These are phyloP conservation scores for Cicer cuneatum DNA, from an alignment of 306 rosid genomes.

Conservation along the genomic window DNA sequence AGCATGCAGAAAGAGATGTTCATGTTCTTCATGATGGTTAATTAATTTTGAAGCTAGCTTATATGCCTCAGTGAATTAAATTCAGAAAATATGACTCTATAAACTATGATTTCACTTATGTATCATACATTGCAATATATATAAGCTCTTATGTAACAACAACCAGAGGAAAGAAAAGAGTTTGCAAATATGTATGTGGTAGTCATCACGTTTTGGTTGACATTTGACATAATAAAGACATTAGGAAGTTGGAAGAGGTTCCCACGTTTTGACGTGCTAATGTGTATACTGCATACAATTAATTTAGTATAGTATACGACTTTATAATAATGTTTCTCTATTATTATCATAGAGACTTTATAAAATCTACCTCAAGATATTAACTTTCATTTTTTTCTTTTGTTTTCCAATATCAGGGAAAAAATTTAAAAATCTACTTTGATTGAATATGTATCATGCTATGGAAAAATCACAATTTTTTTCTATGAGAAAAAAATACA, in stretches of 20 bases:
- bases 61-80: background rate
- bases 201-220: conserved; percentile 63
- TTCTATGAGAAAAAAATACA: background rate
- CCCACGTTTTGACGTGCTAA: conserved; percentile 63
- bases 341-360: background rate
- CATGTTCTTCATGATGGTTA: conserved; percentile 50
- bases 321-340: background rate
- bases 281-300: conserved; percentile 1
- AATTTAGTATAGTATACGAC: too few relatives aligned
- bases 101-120: background rate
- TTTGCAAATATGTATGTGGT: conserved; percentile 33
- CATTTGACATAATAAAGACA: conserved; percentile 33
- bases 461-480: background rate
- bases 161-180: conserved; percentile 22
- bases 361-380: background rate
- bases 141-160: conserved; percentile 2
- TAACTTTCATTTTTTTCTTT: background rate
- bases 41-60: conserved; percentile 6
- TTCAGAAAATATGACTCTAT: conserved; percentile 25
- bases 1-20: conserved; percentile 43
- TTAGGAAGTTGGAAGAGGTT: conserved; percentile 50
- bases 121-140: background rate
- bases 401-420: background rate
- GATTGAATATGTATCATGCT: background rate
- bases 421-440: background rate